phyloP scores from a whole-genome alignment of 2,329 filamentous ascomycete species.

The Tolypocladium inflatum region DNA sequence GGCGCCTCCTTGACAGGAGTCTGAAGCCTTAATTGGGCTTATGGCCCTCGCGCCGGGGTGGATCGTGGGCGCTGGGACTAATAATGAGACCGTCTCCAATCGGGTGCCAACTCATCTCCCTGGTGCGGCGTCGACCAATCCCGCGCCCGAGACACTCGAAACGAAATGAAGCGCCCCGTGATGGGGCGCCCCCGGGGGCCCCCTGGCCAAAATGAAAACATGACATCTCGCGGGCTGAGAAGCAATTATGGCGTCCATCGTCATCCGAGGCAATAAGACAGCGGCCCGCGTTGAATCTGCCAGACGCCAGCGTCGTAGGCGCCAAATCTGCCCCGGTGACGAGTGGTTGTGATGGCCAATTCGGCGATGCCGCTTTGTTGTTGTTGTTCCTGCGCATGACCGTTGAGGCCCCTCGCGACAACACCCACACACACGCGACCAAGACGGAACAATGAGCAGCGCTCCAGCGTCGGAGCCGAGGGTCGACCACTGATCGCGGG shows the following conservation, averaged over 20 bases:
- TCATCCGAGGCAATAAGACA: neutral
- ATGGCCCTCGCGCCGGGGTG: conserved; percentile 5
- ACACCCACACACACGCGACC: neutral
- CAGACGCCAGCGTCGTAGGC: neutral
- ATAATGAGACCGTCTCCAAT: conserved; percentile 15
- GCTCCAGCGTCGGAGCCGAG: neutral
- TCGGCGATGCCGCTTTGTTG: neutral
- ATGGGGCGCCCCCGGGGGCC: neutral
- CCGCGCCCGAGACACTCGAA: conserved; percentile 1
- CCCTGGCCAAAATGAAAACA: neutral
- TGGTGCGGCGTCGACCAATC: conserved; percentile 1
- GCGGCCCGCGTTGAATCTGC: neutral
- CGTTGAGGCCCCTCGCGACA: neutral
- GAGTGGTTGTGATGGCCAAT: neutral
- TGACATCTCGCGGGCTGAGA: neutral
- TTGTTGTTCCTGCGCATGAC: neutral
- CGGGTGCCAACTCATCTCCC: conserved; percentile 12
- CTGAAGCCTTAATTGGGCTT: neutral
- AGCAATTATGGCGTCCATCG: neutral
- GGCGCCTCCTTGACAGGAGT: neutral
- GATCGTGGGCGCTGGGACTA: conserved; percentile 1
- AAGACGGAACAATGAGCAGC: neutral
- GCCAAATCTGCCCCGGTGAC: neutral
- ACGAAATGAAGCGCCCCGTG: conserved; percentile 1
- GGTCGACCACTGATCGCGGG: neutral